Evolutionary conservation across 352 stramenopile genomes (phyloP).

Genomic region (Heterotrichella gracilis): DNA sequence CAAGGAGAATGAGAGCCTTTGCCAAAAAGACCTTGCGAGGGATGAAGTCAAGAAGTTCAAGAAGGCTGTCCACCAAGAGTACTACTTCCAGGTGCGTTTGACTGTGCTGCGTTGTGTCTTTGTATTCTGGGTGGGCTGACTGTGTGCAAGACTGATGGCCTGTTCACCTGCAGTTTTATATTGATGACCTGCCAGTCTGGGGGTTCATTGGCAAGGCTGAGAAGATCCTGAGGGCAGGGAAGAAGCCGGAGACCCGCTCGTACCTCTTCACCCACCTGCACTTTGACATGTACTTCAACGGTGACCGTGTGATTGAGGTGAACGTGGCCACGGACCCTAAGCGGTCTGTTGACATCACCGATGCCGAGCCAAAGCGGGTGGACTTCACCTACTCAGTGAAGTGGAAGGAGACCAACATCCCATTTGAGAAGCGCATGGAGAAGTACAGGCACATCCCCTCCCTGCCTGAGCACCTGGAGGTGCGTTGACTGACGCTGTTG

Average conservation of each 20-base stretch:
- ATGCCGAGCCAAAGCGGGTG: constrained; percentile 18
- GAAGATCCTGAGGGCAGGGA: constrained; percentile 23
- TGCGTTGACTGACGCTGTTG: too few species aligned
- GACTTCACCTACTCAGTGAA: constrained; percentile 76
- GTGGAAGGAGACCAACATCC: constrained; percentile 46
- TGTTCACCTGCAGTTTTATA: constrained; percentile 77
- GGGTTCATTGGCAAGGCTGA: constrained; percentile 61
- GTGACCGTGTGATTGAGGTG: constrained; percentile 41
- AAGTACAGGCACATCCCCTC: constrained; percentile 33
- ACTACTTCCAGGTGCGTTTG: constrained; percentile 24
- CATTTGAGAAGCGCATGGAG: constrained; percentile 50
- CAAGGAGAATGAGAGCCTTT: constrained; percentile 46
- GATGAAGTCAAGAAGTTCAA: constrained; percentile 50
- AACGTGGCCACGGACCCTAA: constrained; percentile 26
- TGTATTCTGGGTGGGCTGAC: constrained; percentile 20
- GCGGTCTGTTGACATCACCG: constrained; percentile 21
- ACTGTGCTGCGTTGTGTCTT: not conserved
- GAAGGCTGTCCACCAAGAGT: constrained; percentile 77
- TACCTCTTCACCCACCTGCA: constrained; percentile 77
- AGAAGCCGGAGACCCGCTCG: constrained; percentile 24
- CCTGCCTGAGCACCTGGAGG: too few species aligned
- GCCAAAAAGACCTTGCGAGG: constrained; percentile 35
- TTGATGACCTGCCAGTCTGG: constrained; percentile 77
- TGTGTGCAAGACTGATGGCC: too few species aligned
- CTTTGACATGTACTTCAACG: constrained; percentile 66